These are phyloP conservation scores for Geotrichum klebahnii DNA, from an alignment of 1,139 yeast species.

Conservation along the genomic window DNA sequence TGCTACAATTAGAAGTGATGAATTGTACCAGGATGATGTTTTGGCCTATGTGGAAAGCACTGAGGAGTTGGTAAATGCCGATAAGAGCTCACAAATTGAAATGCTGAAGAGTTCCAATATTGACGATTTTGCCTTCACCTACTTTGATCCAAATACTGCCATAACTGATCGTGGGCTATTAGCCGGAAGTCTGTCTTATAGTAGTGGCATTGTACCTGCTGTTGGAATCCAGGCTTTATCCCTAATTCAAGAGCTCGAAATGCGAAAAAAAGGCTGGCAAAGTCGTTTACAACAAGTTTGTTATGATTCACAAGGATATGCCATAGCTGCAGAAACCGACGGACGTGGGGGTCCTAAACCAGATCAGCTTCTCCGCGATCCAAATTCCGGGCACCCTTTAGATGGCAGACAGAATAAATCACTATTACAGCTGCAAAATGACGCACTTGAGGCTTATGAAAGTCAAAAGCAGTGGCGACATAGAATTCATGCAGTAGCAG, in stretches of 20 bases:
- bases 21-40: constrained; percentile 22
- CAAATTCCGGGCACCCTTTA: constrained; percentile 33
- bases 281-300: constrained; percentile 31
- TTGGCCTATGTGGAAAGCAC: not conserved
- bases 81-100: not conserved
- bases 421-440: constrained; percentile 36
- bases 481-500: constrained; percentile 22
- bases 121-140: constrained; percentile 35
- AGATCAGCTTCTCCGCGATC: constrained; percentile 15
- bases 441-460: constrained; percentile 36
- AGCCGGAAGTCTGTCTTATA: constrained; percentile 22
- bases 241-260: constrained; percentile 40
- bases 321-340: constrained; percentile 21
- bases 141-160: constrained; percentile 33
- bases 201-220: constrained; percentile 22
- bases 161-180: constrained; percentile 24
- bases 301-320: constrained; percentile 29
- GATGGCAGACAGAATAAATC: constrained; percentile 34
- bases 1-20: constrained; percentile 22
- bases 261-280: constrained; percentile 38
- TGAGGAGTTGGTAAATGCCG: constrained; percentile 2
- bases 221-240: constrained; percentile 32
- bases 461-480: constrained; percentile 31
- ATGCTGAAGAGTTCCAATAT: constrained; percentile 19
- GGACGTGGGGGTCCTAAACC: constrained; percentile 22